These are phyloP conservation scores for Peronosclerospora sorghi DNA, from an alignment of 352 stramenopile species.

Conservation along the genomic window DNA sequence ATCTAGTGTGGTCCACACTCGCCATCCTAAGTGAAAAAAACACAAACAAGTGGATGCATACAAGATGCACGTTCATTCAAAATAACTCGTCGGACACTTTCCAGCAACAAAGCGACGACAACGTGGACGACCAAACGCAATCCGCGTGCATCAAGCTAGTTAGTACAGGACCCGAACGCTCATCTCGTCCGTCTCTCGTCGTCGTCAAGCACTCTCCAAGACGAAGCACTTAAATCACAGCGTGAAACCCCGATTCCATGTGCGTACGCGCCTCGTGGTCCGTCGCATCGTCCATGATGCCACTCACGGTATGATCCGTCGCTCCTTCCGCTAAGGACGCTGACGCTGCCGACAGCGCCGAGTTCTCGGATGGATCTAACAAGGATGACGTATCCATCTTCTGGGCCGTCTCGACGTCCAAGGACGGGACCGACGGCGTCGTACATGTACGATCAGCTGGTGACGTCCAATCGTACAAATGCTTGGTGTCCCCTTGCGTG, in stretches of 20 bases:
- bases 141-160: no score
- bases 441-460: neutral
- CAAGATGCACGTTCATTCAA: no score
- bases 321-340: conserved; percentile 28
- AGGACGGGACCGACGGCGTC: conserved; percentile 9
- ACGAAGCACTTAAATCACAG: conserved; percentile 27
- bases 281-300: conserved; percentile 14
- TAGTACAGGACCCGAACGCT: no score
- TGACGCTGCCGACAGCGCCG: conserved; percentile 24
- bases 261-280: conserved; percentile 12
- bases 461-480: conserved; percentile 18
- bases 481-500: conserved; percentile 7
- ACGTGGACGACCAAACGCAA: no score
- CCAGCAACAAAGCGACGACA: no score
- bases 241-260: conserved; percentile 20
- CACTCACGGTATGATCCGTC: conserved; percentile 12
- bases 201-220: no score
- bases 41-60: no score
- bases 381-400: conserved; percentile 26
- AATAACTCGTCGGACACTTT: no score
- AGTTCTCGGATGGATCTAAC: conserved; percentile 27
- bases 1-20: neutral
- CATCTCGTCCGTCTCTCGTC: no score
- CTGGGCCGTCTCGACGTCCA: conserved; percentile 21
- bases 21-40: no score